Percentiles rank a stretch among this genome's conserved stretches.
These are phyloP conservation scores for Cardiospermum halicacabum DNA, from an alignment of 345 rosid genomes.

Conservation along the genomic window DNA sequence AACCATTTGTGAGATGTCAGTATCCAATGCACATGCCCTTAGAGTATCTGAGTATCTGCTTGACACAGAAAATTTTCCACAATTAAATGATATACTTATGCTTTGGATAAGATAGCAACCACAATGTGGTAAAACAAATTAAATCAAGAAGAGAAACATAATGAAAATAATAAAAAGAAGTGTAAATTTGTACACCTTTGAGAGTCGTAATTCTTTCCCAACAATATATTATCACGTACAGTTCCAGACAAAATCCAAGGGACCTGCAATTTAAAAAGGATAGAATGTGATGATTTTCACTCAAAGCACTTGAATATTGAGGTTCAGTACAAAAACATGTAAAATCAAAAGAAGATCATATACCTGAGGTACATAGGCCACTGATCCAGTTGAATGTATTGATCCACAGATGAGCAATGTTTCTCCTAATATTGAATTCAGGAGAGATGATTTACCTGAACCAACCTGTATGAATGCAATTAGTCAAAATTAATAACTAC, in stretches of 20 bases:
- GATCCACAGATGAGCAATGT: slow-evolving; percentile 61
- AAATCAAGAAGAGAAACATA: neutral
- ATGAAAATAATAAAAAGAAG: neutral
- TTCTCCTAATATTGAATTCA: slow-evolving; percentile 70
- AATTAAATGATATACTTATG: slow-evolving; percentile 1
- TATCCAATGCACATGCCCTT: slow-evolving; percentile 70
- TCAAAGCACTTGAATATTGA: slow-evolving; percentile 9
- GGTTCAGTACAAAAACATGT: slow-evolving; percentile 16
- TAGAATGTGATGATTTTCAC: slow-evolving; percentile 17
- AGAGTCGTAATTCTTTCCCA: slow-evolving; percentile 59
- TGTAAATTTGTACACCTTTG: slow-evolving; percentile 44
- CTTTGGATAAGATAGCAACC: neutral
- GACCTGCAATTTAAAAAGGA: slow-evolving; percentile 40
- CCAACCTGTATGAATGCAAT: slow-evolving; percentile 62
- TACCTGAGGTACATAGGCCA: slow-evolving; percentile 93
- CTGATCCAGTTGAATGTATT: slow-evolving; percentile 45
- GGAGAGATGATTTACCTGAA: slow-evolving; percentile 89
- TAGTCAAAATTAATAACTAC: slow-evolving; percentile 8
- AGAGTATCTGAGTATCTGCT: slow-evolving; percentile 60
- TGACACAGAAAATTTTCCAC: slow-evolving; percentile 10
- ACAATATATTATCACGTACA: slow-evolving; percentile 64
- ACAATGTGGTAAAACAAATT: neutral
- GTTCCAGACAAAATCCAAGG: slow-evolving; percentile 97
- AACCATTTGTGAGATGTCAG: slow-evolving; percentile 72
- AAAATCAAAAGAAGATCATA: neutral